Evolutionary conservation across 2,329 filamentous ascomycete genomes (phyloP).

Genomic region (Fusarium sp.): DNA sequence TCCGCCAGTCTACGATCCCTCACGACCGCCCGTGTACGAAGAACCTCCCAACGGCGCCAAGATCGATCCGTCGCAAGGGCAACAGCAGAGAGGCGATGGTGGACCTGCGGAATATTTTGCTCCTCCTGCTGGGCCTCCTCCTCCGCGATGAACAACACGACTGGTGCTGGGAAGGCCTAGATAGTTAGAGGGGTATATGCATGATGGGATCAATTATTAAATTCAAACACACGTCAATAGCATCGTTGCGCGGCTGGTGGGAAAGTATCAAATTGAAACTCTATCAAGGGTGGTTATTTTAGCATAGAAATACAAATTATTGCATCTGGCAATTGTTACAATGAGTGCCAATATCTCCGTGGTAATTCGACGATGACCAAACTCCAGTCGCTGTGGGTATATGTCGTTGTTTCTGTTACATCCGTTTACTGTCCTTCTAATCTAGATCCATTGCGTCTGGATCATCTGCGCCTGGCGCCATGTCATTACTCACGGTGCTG

Average conservation of each 20-base stretch:
- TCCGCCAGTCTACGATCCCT: slow-evolving; percentile 69
- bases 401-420: slow-evolving; percentile 16
- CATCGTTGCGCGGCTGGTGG: slow-evolving; percentile 4
- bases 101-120: slow-evolving; percentile 51
- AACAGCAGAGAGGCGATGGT: slow-evolving; percentile 30
- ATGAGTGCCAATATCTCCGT: slow-evolving; percentile 1
- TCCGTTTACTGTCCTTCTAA: slow-evolving; percentile 44
- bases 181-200: background rate
- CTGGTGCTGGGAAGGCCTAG: background rate
- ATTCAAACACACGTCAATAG: slow-evolving; percentile 1
- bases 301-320: slow-evolving; percentile 32
- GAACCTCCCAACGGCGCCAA: slow-evolving; percentile 63
- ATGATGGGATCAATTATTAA: slow-evolving; percentile 1
- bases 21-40: slow-evolving; percentile 67
- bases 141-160: slow-evolving; percentile 29
- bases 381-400: slow-evolving; percentile 47
- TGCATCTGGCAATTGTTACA: slow-evolving; percentile 3
- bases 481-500: slow-evolving; percentile 21
- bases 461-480: slow-evolving; percentile 52
- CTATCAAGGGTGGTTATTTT: slow-evolving; percentile 16
- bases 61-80: slow-evolving; percentile 63
- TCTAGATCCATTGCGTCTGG: slow-evolving; percentile 77
- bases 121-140: slow-evolving; percentile 61
- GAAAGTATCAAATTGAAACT: slow-evolving; percentile 32
- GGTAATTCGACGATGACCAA: slow-evolving; percentile 19